Evolutionary conservation across 345 rosid species (phyloP).

Genomic region (Hypericum perforatum): DNA sequence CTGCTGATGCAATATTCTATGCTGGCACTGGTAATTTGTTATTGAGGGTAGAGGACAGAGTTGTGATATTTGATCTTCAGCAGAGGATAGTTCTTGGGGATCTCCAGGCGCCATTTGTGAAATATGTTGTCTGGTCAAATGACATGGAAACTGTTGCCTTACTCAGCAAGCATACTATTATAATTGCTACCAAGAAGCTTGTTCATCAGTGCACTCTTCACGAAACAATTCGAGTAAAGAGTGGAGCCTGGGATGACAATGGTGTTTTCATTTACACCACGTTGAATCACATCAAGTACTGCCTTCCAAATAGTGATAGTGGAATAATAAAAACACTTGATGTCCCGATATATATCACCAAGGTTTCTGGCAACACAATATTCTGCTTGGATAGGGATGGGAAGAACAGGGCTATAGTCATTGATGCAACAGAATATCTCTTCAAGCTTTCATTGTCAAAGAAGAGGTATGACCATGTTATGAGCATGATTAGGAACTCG

Average conservation of each 20-base stretch:
- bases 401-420: conserved; percentile 49
- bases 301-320: conserved; percentile 89
- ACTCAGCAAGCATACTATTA: conserved; percentile 88
- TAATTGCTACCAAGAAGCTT: conserved; percentile 75
- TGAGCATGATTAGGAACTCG: conserved; percentile 92
- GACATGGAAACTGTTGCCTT: conserved; percentile 92
- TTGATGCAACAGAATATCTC: conserved; percentile 81
- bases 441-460: conserved; percentile 73
- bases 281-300: conserved; percentile 76
- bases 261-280: conserved; percentile 91
- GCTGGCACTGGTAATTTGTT: conserved; percentile 88
- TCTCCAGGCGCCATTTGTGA: conserved; percentile 65
- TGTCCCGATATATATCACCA: conserved; percentile 73
- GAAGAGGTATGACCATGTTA: conserved; percentile 80
- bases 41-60: conserved; percentile 81
- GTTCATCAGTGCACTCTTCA: conserved; percentile 81
- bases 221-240: conserved; percentile 84
- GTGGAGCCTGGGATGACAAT: conserved; percentile 96
- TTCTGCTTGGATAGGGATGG: conserved; percentile 89
- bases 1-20: conserved; percentile 76
- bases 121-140: conserved; percentile 81
- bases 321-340: conserved; percentile 83
- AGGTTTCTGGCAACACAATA: conserved; percentile 55
- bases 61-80: conserved; percentile 78
- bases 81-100: conserved; percentile 81